These are phyloP conservation scores for Thalia dealbata DNA, from an alignment of 176 grass and related monocot species.

Conservation along the genomic window DNA sequence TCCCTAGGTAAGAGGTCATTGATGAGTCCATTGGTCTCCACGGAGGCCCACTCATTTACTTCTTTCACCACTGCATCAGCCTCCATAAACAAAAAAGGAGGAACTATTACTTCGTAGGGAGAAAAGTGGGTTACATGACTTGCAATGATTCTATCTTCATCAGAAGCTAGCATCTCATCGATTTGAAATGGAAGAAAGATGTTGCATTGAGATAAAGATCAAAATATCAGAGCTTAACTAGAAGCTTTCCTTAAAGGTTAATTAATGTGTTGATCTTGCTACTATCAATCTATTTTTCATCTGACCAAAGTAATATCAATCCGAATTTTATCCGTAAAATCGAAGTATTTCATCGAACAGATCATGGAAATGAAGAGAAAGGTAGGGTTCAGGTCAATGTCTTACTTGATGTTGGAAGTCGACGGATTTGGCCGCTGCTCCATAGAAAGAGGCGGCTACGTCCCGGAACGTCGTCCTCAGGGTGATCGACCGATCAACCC, in stretches of 20 bases:
- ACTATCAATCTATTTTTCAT: too few relatives aligned
- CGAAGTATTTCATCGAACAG: not conserved
- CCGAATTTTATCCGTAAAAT: too few relatives aligned
- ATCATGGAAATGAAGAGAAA: not conserved
- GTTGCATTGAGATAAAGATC: too few relatives aligned
- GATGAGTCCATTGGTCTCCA: conserved; percentile 46
- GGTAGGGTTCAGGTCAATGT: too few relatives aligned
- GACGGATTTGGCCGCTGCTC: conserved; percentile 25
- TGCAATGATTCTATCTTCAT: too few relatives aligned
- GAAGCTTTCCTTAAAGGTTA: too few relatives aligned
- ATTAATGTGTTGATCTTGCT: too few relatives aligned
- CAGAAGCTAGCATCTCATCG: too few relatives aligned
- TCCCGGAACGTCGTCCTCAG: conserved; percentile 34
- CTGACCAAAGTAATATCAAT: too few relatives aligned
- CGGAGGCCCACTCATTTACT: conserved; percentile 47
- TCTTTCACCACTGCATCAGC: conserved; percentile 28
- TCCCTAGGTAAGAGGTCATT: conserved; percentile 32
- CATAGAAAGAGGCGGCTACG: conserved; percentile 27
- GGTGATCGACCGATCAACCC: conserved; percentile 37
- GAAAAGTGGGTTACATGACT: too few relatives aligned
- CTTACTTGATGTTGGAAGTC: conserved; percentile 33
- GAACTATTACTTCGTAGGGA: not conserved
- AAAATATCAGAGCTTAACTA: too few relatives aligned
- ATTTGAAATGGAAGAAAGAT: too few relatives aligned
- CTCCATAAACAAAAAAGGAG: conserved; percentile 6